Evolutionary conservation across 169 alveolate species (phyloP).

Genomic region (Eimeria necatrix): DNA sequence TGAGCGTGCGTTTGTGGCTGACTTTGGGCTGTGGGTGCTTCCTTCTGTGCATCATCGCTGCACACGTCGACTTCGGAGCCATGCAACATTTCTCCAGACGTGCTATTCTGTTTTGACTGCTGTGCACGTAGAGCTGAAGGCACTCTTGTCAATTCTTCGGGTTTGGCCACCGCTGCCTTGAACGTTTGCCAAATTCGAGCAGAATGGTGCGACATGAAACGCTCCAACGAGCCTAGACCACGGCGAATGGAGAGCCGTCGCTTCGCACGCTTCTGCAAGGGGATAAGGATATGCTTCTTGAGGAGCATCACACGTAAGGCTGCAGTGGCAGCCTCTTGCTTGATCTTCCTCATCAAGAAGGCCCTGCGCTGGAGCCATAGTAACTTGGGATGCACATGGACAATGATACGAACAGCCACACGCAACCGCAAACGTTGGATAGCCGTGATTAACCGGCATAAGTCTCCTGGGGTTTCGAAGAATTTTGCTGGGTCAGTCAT

Average conservation of each 20-base stretch:
- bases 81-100: no score
- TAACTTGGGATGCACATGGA: slow-evolving; percentile 28
- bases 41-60: no score
- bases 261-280: slow-evolving; percentile 37
- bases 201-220: neutral
- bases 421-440: slow-evolving; percentile 65
- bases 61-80: no score
- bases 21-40: no score
- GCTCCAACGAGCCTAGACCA: slow-evolving; percentile 23
- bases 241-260: neutral
- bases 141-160: no score
- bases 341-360: slow-evolving; percentile 16
- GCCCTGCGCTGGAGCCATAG: slow-evolving; percentile 64
- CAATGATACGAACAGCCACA: slow-evolving; percentile 25
- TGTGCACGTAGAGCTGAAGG: no score
- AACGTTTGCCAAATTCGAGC: neutral
- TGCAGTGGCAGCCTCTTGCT: slow-evolving; percentile 6
- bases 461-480: neutral
- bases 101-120: no score
- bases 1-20: no score
- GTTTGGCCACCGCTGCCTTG: no score
- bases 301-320: slow-evolving; percentile 53
- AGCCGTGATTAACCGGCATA: slow-evolving; percentile 1
- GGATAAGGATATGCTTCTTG: slow-evolving; percentile 3
- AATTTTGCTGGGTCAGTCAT: slow-evolving; percentile 42